Evolutionary conservation across 345 rosid species (phyloP).

Genomic region (Acer negundo): DNA sequence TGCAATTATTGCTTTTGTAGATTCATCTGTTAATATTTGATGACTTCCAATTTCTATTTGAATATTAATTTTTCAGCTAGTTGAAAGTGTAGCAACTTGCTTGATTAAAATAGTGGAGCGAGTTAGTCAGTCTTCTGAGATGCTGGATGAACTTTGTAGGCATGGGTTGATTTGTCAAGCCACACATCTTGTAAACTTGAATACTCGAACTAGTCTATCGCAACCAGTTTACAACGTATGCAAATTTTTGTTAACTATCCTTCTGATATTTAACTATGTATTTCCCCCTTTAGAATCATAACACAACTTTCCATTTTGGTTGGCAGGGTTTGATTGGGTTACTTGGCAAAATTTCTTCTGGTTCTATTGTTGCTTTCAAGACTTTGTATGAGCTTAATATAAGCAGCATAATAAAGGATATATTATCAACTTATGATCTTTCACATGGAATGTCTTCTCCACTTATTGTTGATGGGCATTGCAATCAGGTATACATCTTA

Average conservation of each 20-base stretch:
- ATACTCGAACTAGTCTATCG: conserved; percentile 76
- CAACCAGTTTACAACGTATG: conserved; percentile 77
- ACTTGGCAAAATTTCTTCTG: conserved; percentile 74
- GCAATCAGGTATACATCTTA: conserved; percentile 66
- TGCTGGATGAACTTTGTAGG: conserved; percentile 75
- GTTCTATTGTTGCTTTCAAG: conserved; percentile 74
- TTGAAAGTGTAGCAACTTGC: conserved; percentile 81
- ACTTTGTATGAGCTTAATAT: conserved; percentile 77
- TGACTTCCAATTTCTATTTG: conserved; percentile 15
- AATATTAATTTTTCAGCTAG: conserved; percentile 58
- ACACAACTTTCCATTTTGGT: conserved; percentile 28
- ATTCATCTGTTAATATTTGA: conserved; percentile 2
- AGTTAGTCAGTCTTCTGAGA: conserved; percentile 60
- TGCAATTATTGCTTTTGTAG: conserved; percentile 5
- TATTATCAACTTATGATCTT: conserved; percentile 64
- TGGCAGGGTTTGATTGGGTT: conserved; percentile 85
- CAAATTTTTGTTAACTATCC: conserved; percentile 19
- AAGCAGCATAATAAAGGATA: conserved; percentile 72
- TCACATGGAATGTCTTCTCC: conserved; percentile 73
- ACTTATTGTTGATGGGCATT: conserved; percentile 55
- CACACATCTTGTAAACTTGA: conserved; percentile 59
- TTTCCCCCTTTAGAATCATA: conserved; percentile 16
- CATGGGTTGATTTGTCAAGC: conserved; percentile 75
- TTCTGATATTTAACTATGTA: conserved; percentile 5
- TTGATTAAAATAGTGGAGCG: conserved; percentile 79